Base-by-base conservation (phyloP, 2,329 filamentous ascomycete genomes). In the Pseudogymnoascus sp. region DNA sequence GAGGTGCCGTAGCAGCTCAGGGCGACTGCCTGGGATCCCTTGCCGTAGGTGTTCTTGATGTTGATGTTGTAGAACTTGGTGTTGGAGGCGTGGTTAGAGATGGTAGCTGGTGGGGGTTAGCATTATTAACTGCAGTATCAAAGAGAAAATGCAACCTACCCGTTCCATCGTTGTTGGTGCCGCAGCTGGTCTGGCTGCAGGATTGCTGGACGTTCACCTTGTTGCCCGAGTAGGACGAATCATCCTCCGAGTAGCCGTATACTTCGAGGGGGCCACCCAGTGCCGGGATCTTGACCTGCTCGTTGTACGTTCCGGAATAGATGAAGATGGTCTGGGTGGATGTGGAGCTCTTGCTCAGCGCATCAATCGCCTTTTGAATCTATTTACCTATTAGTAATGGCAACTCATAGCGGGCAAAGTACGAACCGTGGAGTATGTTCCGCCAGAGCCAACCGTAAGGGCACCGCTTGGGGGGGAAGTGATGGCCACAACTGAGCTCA, bases 61-160 rank as follows among this genome's bases (percentile, higher is more conserved):
- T 85, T 84, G 74, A 85, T 76, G 68, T 84, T 85, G 75, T 85
- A 85, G 57, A 84, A 76, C 64, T 78, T 79, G 60, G 67, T 79
- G 76, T 80, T 82, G 3, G 73, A 78, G 4, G 79, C 66, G 17
- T 62, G 41, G 61, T 72, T 70, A 35, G 69, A 68, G 60, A 72
- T 65, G 4, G 69, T 72, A 17, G 67, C 68, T 2, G 68, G 70
- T 24, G 13, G 6, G 5, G 3, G 15, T 50, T 31, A 50, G 44
- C 24, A 29, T 65, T 11, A 17, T 33, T 24, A 31, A 21, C 13
- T 29, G 15, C 13, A 50, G 15, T n/a, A 10, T 13, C 9, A 15
- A 31, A 15, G 44, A 15, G 13, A 13, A 8, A 7, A 31, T 13
- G n/a, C 15, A 50, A 10, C 24, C 4, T 39, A 39, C 57, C 39